phyloP scores from a whole-genome alignment of 2,329 filamentous ascomycete species.

The Aspergillus latus region DNA sequence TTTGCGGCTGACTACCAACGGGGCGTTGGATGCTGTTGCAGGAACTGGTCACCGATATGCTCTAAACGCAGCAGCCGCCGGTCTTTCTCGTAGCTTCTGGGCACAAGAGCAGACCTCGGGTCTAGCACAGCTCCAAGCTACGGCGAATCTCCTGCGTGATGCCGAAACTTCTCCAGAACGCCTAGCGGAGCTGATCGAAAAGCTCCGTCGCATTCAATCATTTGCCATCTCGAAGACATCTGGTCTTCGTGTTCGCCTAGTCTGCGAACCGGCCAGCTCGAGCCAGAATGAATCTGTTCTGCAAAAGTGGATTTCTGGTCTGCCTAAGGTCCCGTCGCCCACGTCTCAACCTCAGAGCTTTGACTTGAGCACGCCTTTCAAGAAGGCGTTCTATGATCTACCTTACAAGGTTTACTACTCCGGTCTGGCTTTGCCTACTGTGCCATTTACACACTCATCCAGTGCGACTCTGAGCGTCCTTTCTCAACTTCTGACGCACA shows the following conservation, averaged over 20 bases:
- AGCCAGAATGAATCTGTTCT: constrained; percentile 69
- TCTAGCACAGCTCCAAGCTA: constrained; percentile 84
- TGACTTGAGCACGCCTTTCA: constrained; percentile 40
- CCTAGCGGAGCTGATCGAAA: constrained; percentile 72
- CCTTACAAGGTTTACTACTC: constrained; percentile 98
- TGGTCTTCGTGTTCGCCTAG: constrained; percentile 75
- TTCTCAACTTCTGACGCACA: constrained; percentile 89
- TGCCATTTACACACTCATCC: constrained; percentile 73
- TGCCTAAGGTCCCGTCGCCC: constrained; percentile 51
- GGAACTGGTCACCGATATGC: constrained; percentile 87
- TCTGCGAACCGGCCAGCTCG: constrained; percentile 75
- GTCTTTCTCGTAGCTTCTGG: constrained; percentile 69
- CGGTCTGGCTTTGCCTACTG: constrained; percentile 75
- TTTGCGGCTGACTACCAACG: constrained; percentile 81
- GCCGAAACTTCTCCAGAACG: constrained; percentile 68
- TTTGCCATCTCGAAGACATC: constrained; percentile 68
- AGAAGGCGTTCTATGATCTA: constrained; percentile 84
- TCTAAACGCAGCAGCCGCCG: constrained; percentile 77
- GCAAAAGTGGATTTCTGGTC: constrained; percentile 64
- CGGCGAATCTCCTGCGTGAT: constrained; percentile 69
- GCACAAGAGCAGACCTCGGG: constrained; percentile 83
- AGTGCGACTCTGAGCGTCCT: constrained; percentile 84
- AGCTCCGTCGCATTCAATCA: constrained; percentile 80
- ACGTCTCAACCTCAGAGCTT: constrained; percentile 32
- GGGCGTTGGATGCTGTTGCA: constrained; percentile 87